These are phyloP conservation scores for Tilletia walkeri DNA, from an alignment of 1,284 basidiomycete genomes.

Conservation along the genomic window DNA sequence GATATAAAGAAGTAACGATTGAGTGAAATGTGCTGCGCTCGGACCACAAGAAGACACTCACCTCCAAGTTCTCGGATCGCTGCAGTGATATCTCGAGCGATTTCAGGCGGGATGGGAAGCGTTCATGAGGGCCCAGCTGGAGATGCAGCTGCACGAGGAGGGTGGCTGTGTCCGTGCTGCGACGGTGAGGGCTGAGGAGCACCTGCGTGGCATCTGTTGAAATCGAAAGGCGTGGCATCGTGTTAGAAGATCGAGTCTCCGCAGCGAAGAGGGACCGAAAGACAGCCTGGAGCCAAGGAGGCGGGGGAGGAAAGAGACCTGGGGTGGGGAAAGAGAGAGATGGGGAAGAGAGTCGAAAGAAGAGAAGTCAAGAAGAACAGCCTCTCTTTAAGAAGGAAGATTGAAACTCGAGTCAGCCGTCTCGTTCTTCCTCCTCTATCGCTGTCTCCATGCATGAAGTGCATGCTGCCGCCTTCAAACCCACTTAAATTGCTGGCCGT, in stretches of 20 bases:
- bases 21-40: too few relatives aligned
- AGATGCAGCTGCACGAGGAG: slow-evolving; percentile 5
- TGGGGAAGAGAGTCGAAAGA: too few relatives aligned
- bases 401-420: too few relatives aligned
- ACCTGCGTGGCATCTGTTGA: neutral
- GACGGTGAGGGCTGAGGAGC: neutral
- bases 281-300: neutral
- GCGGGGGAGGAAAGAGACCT: neutral
- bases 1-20: too few relatives aligned
- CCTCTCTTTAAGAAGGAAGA: too few relatives aligned
- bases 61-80: neutral
- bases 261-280: neutral
- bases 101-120: neutral
- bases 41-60: neutral
- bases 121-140: neutral
- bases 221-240: neutral
- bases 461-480: too few relatives aligned
- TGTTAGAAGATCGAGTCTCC: neutral
- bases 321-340: too few relatives aligned
- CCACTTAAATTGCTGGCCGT: too few relatives aligned
- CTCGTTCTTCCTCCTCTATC: too few relatives aligned
- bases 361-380: too few relatives aligned
- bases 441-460: too few relatives aligned
- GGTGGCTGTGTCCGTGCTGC: neutral
- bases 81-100: slow-evolving; percentile 1